phyloP scores from a whole-genome alignment of 441 rosid genomes.

The Biscutella laevigata region DNA sequence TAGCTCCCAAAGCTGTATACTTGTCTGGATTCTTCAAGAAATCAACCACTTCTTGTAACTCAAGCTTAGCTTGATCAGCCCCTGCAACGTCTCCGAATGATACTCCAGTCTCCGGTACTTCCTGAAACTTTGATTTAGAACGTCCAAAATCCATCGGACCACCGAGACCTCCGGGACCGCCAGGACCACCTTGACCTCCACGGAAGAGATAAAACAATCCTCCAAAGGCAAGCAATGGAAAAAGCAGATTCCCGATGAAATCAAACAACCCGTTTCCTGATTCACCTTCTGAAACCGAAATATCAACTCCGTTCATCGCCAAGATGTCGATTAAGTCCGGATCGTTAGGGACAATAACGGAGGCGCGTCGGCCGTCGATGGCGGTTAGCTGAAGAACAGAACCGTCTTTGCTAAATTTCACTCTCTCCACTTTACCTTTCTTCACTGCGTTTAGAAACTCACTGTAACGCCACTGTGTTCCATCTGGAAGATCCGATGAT shows the following conservation, averaged over 20 bases:
- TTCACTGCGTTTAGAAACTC: constrained; percentile 86
- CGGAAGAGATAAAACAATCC: constrained; percentile 80
- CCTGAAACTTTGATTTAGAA: constrained; percentile 86
- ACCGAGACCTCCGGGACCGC: constrained; percentile 90
- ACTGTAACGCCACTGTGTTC: constrained; percentile 84
- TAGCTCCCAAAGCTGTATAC: constrained; percentile 87
- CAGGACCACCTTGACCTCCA: constrained; percentile 78
- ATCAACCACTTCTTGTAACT: constrained; percentile 86
- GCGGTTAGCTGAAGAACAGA: constrained; percentile 77
- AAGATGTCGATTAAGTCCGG: constrained; percentile 85
- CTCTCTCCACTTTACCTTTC: constrained; percentile 85
- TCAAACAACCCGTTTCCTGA: constrained; percentile 64
- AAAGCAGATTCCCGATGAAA: constrained; percentile 69
- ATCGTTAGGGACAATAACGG: constrained; percentile 74
- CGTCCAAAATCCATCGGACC: constrained; percentile 96
- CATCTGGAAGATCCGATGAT: constrained; percentile 74
- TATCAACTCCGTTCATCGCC: constrained; percentile 91
- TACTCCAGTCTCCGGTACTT: constrained; percentile 89
- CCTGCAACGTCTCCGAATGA: constrained; percentile 87
- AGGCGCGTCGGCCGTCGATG: constrained; percentile 80
- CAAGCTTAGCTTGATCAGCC: constrained; percentile 87
- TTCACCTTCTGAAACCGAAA: constrained; percentile 87
- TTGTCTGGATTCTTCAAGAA: constrained; percentile 88
- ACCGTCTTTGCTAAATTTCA: constrained; percentile 86
- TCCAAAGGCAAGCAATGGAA: constrained; percentile 69